These are phyloP conservation scores for Ganoderma sinense DNA, from an alignment of 1,284 basidiomycete species.

Conservation along the genomic window DNA sequence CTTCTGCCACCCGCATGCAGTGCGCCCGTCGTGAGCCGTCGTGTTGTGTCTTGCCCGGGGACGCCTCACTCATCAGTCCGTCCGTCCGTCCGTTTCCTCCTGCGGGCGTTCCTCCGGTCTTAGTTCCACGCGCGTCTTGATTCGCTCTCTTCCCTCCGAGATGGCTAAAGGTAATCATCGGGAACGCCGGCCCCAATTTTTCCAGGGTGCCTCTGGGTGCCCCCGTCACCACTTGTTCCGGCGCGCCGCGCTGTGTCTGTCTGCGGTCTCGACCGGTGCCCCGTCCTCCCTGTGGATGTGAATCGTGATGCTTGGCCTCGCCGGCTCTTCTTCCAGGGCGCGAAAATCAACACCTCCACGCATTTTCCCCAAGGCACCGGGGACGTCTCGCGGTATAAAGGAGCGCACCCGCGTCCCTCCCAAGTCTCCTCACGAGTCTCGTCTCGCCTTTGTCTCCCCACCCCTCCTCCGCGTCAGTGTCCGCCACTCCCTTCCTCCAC, in stretches of 20 bases:
- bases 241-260: conserved; percentile 8
- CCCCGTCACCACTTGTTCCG: conserved; percentile 17
- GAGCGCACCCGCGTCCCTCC: conserved; percentile 5
- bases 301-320: conserved; percentile 19
- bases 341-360: conserved; percentile 26
- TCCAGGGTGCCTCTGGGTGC: conserved; percentile 28
- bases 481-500: conserved; percentile 7
- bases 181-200: conserved; percentile 22
- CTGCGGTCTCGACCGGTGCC: conserved; percentile 22
- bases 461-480: conserved; percentile 7
- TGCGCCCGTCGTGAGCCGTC: background rate
- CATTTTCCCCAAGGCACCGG: conserved; percentile 23
- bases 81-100: conserved; percentile 11
- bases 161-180: conserved; percentile 27
- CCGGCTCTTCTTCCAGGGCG: conserved; percentile 14
- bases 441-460: conserved; percentile 25
- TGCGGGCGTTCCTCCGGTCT: conserved; percentile 11
- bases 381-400: conserved; percentile 32
- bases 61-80: conserved; percentile 1
- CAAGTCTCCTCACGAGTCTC: conserved; percentile 33
- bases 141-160: conserved; percentile 18
- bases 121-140: conserved; percentile 11
- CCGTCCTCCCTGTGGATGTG: conserved; percentile 12
- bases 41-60: conserved; percentile 4
- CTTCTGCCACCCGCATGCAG: conserved; percentile 5